Percentiles rank a stretch among this genome's conserved stretches.
Conservation (phyloP, 306 rosid species). For the Medicago arabica region DNA sequence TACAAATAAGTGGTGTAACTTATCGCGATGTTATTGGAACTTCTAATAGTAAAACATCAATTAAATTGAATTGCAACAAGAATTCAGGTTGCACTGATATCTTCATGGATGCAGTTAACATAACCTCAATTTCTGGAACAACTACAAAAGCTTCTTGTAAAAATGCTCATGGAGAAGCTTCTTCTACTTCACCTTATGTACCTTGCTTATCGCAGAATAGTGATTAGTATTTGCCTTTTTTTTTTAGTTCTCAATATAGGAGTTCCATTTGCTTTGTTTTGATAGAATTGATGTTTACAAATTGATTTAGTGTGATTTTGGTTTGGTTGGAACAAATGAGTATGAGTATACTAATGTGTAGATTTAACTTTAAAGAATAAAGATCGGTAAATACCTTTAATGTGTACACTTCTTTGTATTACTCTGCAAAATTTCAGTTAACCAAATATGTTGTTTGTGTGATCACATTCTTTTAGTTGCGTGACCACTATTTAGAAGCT, state of each 20-base stretch:
- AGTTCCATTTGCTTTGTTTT: background rate
- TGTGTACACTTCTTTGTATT: no score
- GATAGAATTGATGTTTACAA: background rate
- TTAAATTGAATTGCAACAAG: background rate
- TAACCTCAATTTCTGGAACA: conserved; percentile 15
- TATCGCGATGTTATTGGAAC: conserved; percentile 35
- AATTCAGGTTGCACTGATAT: conserved; percentile 9
- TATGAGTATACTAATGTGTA: no score
- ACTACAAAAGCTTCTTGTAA: background rate
- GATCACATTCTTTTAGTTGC: no score
- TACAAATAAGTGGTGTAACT: conserved; percentile 23
- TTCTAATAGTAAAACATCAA: conserved; percentile 4
- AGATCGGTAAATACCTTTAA: no score
- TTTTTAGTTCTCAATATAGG: background rate
- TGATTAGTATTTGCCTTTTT: no score
- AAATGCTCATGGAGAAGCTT: conserved; percentile 31
- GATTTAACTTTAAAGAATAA: no score
- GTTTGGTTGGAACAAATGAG: no score
- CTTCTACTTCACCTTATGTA: conserved; percentile 30
- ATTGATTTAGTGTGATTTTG: no score
- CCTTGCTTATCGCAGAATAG: background rate
- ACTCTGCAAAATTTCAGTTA: no score
- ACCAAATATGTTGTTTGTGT: no score
- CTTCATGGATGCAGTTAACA: conserved; percentile 31
- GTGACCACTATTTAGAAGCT: no score